Evolutionary conservation across 495 filamentous ascomycete species (phyloP), one percentile per base, ranked within the genome.

Genomic region (Xylaria palmicola): DNA sequence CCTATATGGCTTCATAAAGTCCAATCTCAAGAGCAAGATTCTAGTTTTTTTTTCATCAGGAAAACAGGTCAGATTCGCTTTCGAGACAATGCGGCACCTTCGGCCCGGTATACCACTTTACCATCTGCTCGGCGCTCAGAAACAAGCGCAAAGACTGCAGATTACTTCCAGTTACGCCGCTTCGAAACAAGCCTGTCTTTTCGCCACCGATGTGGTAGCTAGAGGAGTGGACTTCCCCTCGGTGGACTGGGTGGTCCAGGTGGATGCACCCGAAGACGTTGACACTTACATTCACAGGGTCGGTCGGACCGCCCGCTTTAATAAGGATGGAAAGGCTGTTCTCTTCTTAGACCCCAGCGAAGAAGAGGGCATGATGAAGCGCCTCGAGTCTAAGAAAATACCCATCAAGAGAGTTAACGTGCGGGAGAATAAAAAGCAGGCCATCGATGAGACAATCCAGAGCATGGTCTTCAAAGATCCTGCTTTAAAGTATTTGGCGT

Each of bases 211-310:
- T 70, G 90, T 98, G 30, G 91, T 92, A 34, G 94, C 94, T 0
- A 83, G 94, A 65, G 94, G 94, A 55, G 81, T 98, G 8, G 94
- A 98, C 71, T 97, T 98, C 71, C 94, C 94, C 0, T 90, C 92
- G 12, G 93, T 98, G 1, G 94, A 98, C 72, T 98, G 94, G 92
- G 94, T 98, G 9, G 87, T 98, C 45, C 94, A 98, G 68, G 74
- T 91, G 27, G 94, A 98, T 72, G 96, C 91, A 62, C 94, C 94
- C 0, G 94, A 98, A 74, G 94, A 98, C 73, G 89, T 89, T 1
- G 94, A 97, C 62, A 98, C 94, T 0, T 98, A 98, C 63, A 98
- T 98, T 63, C 94, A 98, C 72, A 87, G 94, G 52, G 95, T 97
- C 12, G 94, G 94, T 15, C 86, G 94, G 15, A 99, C 94, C 24